Evolutionary conservation across 2,329 filamentous ascomycete species (phyloP).

Genomic region (Alternaria sp.): DNA sequence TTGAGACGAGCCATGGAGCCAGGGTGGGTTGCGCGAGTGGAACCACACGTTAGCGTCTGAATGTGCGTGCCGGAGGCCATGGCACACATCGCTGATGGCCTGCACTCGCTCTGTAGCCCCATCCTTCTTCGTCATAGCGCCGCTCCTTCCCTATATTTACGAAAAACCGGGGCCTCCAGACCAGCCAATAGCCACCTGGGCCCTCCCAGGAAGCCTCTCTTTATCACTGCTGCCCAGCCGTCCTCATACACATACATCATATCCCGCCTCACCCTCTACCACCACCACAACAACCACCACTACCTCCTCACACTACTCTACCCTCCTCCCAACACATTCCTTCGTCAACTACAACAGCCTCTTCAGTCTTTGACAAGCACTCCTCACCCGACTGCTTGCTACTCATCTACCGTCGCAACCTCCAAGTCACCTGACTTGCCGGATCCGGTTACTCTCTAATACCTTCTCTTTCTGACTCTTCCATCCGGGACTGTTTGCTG

Average conservation of each 20-base stretch:
- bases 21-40: conserved; percentile 30
- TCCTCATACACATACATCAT: conserved; percentile 47
- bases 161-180: conserved; percentile 35
- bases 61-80: conserved; percentile 32
- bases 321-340: conserved; percentile 29
- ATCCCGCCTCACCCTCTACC: conserved; percentile 41
- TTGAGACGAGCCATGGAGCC: conserved; percentile 17
- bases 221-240: conserved; percentile 46
- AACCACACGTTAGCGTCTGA: conserved; percentile 27
- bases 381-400: conserved; percentile 9
- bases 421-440: conserved; percentile 30
- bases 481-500: conserved; percentile 11
- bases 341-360: conserved; percentile 22
- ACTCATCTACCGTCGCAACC: conserved; percentile 8
- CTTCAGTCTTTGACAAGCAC: conserved; percentile 20
- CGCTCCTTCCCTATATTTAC: conserved; percentile 48
- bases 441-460: conserved; percentile 25
- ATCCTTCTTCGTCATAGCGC: conserved; percentile 49
- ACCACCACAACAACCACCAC: conserved; percentile 12
- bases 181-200: conserved; percentile 36
- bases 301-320: conserved; percentile 15
- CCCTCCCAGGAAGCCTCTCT: conserved; percentile 25
- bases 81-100: conserved; percentile 37
- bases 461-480: conserved; percentile 14
- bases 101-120: conserved; percentile 40